phyloP scores from a whole-genome alignment of 2,329 filamentous ascomycete genomes.

The Penicillium sp. region DNA sequence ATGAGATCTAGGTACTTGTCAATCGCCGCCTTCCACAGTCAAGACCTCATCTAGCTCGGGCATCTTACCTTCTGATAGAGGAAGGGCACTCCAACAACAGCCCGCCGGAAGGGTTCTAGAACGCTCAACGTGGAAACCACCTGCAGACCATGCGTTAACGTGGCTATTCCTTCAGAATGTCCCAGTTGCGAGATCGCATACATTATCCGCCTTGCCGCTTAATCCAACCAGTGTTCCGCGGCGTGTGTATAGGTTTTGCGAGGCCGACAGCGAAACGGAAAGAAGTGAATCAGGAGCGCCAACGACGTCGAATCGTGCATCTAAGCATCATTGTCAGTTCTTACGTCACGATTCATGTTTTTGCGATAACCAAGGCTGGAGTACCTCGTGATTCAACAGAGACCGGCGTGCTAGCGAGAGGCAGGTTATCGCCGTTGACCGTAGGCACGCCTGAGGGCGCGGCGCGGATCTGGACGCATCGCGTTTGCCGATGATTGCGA shows the following conservation, averaged over 20 bases:
- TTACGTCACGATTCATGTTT: not conserved
- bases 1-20: conserved; percentile 60
- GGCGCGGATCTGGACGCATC: conserved; percentile 45
- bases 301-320: conserved; percentile 91
- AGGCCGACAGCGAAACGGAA: conserved; percentile 87
- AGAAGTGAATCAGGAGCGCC: conserved; percentile 90
- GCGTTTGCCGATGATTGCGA: conserved; percentile 30
- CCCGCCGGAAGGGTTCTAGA: conserved; percentile 76
- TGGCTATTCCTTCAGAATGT: not conserved
- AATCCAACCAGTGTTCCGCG: conserved; percentile 87
- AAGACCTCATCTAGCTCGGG: not conserved
- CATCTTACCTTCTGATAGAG: conserved; percentile 68
- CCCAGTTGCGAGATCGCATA: conserved; percentile 41
- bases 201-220: conserved; percentile 86
- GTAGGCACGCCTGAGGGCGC: conserved; percentile 40
- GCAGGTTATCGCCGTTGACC: conserved; percentile 38
- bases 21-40: conserved; percentile 6
- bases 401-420: conserved; percentile 36
- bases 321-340: conserved; percentile 47
- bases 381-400: conserved; percentile 44
- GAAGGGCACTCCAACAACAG: conserved; percentile 81
- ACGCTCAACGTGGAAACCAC: conserved; percentile 84
- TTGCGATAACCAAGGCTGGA: not conserved
- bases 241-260: conserved; percentile 87
- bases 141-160: conserved; percentile 44